Evolutionary conservation across 2,329 filamentous ascomycete genomes (phyloP), one percentile per base, ranked within the genome.

Genomic region (Phialophora macrospora): DNA sequence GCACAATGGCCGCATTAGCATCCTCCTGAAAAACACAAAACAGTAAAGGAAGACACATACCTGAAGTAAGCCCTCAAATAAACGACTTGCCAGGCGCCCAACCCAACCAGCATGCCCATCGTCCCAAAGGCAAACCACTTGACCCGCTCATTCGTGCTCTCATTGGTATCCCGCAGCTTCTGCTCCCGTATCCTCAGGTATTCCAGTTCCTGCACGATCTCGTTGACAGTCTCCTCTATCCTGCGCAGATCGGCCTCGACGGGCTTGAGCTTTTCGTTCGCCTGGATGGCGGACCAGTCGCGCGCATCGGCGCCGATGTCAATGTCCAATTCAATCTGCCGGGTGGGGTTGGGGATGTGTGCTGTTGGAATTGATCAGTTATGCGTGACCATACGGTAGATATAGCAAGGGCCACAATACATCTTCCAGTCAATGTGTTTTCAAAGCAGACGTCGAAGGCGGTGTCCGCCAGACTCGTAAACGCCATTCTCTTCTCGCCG

Each of bases 111-210:
- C 84, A 97, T 89, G 68, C 92, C 90, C 82, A 97, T 98, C 30
- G 94, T 98, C 71, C 89, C 88, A 77, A 97, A 88, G 56, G 94
- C 94, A 80, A 99, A 99, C 93, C 92, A 98, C 84, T 98, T 99
- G 75, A 99, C 95, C 66, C 95, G 88, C 81, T 91, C 95, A 82
- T 99, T 99, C 72, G 95, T 99, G 84, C 94, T 98, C 89, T 99
- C 95, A 80, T 99, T 99, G 73, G 95, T 99, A 82, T 99, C 94
- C 78, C 95, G 86, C 74, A 99, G 86, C 84, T 92, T 96, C 86
- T 97, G 93, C 84, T 99, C 95, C 74, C 95, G 87, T 46, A 80
- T 74, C 71, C 95, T 87, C 74, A 99, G 87, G 81, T 98, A 99
- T 71, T 98, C 94, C 94, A 99, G 96, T 85, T 98, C 94, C 69